Evolutionary conservation across 2,329 filamentous ascomycete genomes (phyloP).

Genomic region (Stromatinia cepivora): DNA sequence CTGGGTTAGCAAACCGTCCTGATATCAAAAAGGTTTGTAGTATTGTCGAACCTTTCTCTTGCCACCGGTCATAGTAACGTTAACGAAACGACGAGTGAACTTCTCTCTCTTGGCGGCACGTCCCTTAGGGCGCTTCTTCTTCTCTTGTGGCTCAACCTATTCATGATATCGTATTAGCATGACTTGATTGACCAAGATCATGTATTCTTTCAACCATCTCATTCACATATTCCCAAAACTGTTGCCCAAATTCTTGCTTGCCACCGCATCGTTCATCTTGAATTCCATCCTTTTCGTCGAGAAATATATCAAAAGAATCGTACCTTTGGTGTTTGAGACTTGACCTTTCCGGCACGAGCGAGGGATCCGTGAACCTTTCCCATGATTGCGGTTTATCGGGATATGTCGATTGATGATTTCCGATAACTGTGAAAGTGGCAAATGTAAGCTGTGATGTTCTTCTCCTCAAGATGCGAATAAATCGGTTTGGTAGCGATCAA

Average conservation of each 20-base stretch:
- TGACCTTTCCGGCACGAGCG: constrained; percentile 96
- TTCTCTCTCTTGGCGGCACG: constrained; percentile 95
- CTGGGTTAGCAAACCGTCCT: constrained; percentile 25
- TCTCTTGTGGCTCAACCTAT: constrained; percentile 88
- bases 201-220: background rate
- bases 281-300: constrained; percentile 14
- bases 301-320: constrained; percentile 41
- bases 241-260: constrained; percentile 1
- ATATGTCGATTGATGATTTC: constrained; percentile 31
- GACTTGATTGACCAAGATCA: constrained; percentile 3
- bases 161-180: constrained; percentile 35
- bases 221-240: background rate
- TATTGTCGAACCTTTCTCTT: constrained; percentile 79
- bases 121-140: constrained; percentile 95
- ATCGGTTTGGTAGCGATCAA: background rate
- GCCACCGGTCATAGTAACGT: constrained; percentile 94
- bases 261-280: background rate
- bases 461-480: background rate
- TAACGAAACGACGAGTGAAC: constrained; percentile 98
- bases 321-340: constrained; percentile 93
- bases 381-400: constrained; percentile 61
- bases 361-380: constrained; percentile 94
- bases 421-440: constrained; percentile 35
- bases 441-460: constrained; percentile 17
- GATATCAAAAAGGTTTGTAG: background rate